phyloP scores from a whole-genome alignment of 345 rosid genomes.

The Geranium rotundifolium region DNA sequence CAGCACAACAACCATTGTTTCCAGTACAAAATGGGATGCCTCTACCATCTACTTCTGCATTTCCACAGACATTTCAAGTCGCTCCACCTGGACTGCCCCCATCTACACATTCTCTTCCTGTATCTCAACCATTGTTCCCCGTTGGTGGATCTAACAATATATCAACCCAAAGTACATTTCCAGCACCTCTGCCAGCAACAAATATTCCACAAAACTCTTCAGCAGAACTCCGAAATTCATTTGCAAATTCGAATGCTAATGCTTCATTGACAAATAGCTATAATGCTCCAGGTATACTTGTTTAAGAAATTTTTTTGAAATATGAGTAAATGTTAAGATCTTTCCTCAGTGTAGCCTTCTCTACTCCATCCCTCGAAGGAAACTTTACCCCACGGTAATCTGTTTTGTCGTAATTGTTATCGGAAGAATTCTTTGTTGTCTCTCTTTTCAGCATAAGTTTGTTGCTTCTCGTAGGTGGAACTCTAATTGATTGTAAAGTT shows the following conservation, averaged over 20 bases:
- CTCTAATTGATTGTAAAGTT: too few relatives aligned
- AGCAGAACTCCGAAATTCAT: slow-evolving; percentile 14
- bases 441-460: too few relatives aligned
- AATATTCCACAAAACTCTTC: slow-evolving; percentile 31
- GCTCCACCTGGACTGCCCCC: slow-evolving; percentile 62
- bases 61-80: slow-evolving; percentile 41
- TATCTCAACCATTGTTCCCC: slow-evolving; percentile 87
- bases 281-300: slow-evolving; percentile 18
- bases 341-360: too few relatives aligned
- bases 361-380: too few relatives aligned
- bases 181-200: slow-evolving; percentile 17
- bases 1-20: slow-evolving; percentile 72
- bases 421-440: too few relatives aligned
- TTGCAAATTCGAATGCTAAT: slow-evolving; percentile 27
- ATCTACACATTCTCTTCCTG: slow-evolving; percentile 37
- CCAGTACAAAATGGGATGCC: slow-evolving; percentile 76
- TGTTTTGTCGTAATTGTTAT: too few relatives aligned
- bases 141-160: slow-evolving; percentile 21
- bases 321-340: background rate
- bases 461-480: too few relatives aligned
- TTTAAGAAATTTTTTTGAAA: background rate
- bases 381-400: too few relatives aligned
- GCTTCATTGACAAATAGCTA: slow-evolving; percentile 25
- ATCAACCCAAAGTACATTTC: slow-evolving; percentile 17
- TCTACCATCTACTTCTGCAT: slow-evolving; percentile 34